A percentile compares a stretch with the other conserved stretches of the same genome.
These are phyloP conservation scores for Leucocoprinus sp. DNA, from an alignment of 768 basidiomycete species.

Conservation along the genomic window DNA sequence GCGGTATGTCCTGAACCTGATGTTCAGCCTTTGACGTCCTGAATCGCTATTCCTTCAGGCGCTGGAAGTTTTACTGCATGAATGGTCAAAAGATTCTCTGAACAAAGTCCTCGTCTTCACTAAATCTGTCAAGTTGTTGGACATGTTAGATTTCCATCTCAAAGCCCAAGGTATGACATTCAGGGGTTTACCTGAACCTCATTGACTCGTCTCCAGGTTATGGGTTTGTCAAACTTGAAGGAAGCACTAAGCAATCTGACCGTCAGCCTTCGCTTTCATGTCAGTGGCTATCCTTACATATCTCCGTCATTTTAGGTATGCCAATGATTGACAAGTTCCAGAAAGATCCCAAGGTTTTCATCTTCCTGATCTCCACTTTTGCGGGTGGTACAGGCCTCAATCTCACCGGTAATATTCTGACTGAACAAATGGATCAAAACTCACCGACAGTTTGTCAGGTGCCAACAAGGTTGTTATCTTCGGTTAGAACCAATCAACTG, in stretches of 20 bases:
- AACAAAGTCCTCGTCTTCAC: slow-evolving; percentile 95
- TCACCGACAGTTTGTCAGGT: slow-evolving; percentile 25
- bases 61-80: slow-evolving; percentile 53
- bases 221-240: slow-evolving; percentile 70
- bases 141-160: slow-evolving; percentile 77
- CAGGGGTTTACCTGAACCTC: background rate
- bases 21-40: background rate
- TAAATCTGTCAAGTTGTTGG: slow-evolving; percentile 82
- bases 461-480: slow-evolving; percentile 95
- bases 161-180: slow-evolving; percentile 35
- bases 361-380: slow-evolving; percentile 85
- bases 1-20: slow-evolving; percentile 34
- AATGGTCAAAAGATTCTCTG: slow-evolving; percentile 52
- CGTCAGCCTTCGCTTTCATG: slow-evolving; percentile 36
- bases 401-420: slow-evolving; percentile 41
- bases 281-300: background rate
- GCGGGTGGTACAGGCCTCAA: slow-evolving; percentile 92
- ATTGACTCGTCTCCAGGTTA: slow-evolving; percentile 29
- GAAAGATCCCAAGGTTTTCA: slow-evolving; percentile 56
- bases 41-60: slow-evolving; percentile 35
- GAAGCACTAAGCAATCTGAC: slow-evolving; percentile 56
- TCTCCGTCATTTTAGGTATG: slow-evolving; percentile 50
- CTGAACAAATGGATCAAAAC: slow-evolving; percentile 7
- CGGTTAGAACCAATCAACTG: slow-evolving; percentile 33
- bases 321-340: slow-evolving; percentile 81